These are phyloP conservation scores for Rhizophora mangle DNA, from an alignment of 345 rosid genomes.

Conservation along the genomic window DNA sequence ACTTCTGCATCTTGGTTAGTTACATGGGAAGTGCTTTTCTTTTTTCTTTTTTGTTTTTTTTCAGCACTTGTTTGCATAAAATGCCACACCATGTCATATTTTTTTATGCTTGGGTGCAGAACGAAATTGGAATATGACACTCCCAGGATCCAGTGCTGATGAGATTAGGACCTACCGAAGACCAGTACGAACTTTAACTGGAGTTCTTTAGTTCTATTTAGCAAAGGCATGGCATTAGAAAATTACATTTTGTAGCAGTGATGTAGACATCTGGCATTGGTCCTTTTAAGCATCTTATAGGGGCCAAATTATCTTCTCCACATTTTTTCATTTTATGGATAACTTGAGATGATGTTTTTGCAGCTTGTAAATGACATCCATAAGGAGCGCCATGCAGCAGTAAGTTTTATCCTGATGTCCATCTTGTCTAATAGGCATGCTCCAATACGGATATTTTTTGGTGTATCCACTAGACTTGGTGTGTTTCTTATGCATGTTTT, in stretches of 20 bases:
- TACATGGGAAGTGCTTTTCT: constrained; percentile 17
- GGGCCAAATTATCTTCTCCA: background rate
- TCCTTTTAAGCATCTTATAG: background rate
- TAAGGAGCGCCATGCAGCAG: constrained; percentile 82
- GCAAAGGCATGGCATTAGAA: background rate
- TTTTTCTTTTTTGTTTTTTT: background rate
- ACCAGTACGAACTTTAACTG: constrained; percentile 47
- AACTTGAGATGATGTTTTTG: constrained; percentile 10
- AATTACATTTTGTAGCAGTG: background rate
- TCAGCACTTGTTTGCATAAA: constrained; percentile 2
- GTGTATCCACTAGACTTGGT: background rate
- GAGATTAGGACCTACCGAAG: constrained; percentile 83
- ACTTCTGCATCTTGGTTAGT: constrained; percentile 89
- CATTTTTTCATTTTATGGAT: constrained; percentile 3
- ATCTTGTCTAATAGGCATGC: background rate
- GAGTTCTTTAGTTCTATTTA: constrained; percentile 5
- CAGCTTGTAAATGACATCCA: constrained; percentile 78
- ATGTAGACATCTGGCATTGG: background rate
- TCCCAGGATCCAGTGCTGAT: constrained; percentile 87
- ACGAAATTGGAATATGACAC: constrained; percentile 83
- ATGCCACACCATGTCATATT: constrained; percentile 11
- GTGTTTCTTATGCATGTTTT: background rate
- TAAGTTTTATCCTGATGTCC: constrained; percentile 37
- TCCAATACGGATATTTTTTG: background rate
- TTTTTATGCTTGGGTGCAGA: constrained; percentile 46